A percentile compares a stretch with the other conserved stretches of the same genome.
These are phyloP conservation scores for Gracilariopsis chorda DNA, from an alignment of 23 red algal genomes.

Conservation along the genomic window DNA sequence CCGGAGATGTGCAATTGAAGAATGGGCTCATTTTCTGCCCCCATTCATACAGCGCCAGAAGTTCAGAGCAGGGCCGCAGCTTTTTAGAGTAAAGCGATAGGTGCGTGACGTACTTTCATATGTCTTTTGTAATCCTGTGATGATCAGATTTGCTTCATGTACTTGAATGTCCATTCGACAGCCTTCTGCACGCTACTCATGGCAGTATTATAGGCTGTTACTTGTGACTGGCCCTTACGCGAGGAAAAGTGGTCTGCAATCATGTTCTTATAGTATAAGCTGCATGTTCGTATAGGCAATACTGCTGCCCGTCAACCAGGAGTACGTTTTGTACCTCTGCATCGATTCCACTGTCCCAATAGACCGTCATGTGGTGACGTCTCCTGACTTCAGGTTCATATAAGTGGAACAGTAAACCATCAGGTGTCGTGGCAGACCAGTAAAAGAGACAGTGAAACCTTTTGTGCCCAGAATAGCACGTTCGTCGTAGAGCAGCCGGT, in stretches of 20 bases:
- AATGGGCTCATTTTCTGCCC: not conserved
- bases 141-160: not conserved
- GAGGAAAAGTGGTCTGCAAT: not conserved
- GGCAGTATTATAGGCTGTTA: not conserved
- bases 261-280: not conserved
- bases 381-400: not conserved
- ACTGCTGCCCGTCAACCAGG: not conserved
- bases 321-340: not conserved
- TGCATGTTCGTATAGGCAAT: not conserved
- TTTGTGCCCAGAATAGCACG: conserved; percentile 6
- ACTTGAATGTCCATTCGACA: not conserved
- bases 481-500: not conserved
- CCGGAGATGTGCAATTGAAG: not conserved
- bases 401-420: not conserved
- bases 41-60: not conserved
- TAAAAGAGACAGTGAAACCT: not conserved
- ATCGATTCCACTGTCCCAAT: not conserved
- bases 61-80: not conserved
- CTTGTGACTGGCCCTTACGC: not conserved
- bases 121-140: not conserved
- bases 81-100: not conserved
- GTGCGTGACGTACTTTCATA: not conserved
- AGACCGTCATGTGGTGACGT: not conserved
- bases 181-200: not conserved
- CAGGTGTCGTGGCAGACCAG: not conserved